Evolutionary conservation across 805 yeast species (phyloP), one percentile per base, ranked within the genome.

Genomic region (Yamadazyma scolyti): DNA sequence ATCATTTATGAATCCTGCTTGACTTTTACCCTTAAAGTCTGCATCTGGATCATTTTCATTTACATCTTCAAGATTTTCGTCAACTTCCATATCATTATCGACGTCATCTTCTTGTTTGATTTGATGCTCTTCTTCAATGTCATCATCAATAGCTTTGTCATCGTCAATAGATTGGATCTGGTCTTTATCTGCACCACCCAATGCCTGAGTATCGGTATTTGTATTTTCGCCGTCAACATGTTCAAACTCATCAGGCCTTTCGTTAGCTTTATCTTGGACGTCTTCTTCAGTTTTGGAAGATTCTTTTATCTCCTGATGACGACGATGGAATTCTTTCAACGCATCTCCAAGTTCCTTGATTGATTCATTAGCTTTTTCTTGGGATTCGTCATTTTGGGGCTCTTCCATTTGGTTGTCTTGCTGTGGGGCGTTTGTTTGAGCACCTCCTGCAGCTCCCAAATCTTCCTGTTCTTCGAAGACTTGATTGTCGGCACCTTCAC

Each of bases 261-360:
- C 81, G 37, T 74, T 79, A 9, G 79, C 77, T 15, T 65, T 60
- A 31, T 74, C 71, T 9, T 79, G 78, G 6, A 39, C 43, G 26
- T 71, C 64, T 23, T 76, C 77, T 19, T 75, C 75, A 30, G 73
- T 75, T 17, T 60, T 57, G 3, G 72, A 58, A 7, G 84, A 76
- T 42, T 85, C 89, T 43, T 79, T 69, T 39, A 93, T 90, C 46
- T 88, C 96, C 54, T 85, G 87, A 41, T 83, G 79, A 46, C 96
- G 82, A 52, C 86, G 82, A 52, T 90, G 94, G 61, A 83, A 90
- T 50, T 89, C 96, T 46, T 90, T 85, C 61, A 89, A 54, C 1
- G 95, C 76, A 56, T 89, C 97, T 31, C 98, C 97, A 9, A 93
- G 69, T 52, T 88, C 88, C 53, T 84, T 84, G 58, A 90, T 65